Conservation (phyloP, 2,329 filamentous ascomycete species). For the Fusarium buharicum region DNA sequence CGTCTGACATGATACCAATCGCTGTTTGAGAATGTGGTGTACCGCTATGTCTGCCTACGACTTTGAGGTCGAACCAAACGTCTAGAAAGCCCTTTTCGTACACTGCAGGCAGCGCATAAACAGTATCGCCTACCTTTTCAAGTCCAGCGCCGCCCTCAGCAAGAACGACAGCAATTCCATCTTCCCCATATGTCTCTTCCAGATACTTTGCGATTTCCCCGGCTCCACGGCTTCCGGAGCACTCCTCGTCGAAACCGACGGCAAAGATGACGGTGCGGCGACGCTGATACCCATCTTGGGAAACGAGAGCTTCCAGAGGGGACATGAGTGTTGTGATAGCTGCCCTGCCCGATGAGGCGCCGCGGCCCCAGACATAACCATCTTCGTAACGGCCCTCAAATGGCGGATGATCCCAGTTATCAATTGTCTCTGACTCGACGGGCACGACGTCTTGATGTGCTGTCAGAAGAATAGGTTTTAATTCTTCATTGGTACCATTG, state of each 20-base stretch:
- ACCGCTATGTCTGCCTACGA: conserved; percentile 68
- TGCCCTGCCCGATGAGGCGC: conserved; percentile 54
- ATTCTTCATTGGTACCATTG: conserved; percentile 59
- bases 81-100: conserved; percentile 71
- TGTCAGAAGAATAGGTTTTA: conserved; percentile 54
- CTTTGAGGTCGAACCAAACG: conserved; percentile 64
- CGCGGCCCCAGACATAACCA: conserved; percentile 54
- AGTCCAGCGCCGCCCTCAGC: conserved; percentile 71
- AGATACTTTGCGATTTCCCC: conserved; percentile 60
- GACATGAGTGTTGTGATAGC: conserved; percentile 51
- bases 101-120: conserved; percentile 66
- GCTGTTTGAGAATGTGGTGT: conserved; percentile 70
- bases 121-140: conserved; percentile 54
- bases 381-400: conserved; percentile 52
- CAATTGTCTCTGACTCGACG: conserved; percentile 52
- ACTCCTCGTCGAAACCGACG: conserved; percentile 74
- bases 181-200: conserved; percentile 61
- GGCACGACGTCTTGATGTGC: conserved; percentile 57
- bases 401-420: conserved; percentile 52
- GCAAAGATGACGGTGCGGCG: conserved; percentile 66
- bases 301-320: conserved; percentile 59
- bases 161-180: conserved; percentile 67
- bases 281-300: conserved; percentile 59
- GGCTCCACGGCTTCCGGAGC: conserved; percentile 65
- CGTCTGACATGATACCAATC: conserved; percentile 73